Percentiles rank a stretch among this genome's conserved stretches.
These are phyloP conservation scores for Beauveria sp. DNA, from an alignment of 2,329 filamentous ascomycete species.

Conservation along the genomic window DNA sequence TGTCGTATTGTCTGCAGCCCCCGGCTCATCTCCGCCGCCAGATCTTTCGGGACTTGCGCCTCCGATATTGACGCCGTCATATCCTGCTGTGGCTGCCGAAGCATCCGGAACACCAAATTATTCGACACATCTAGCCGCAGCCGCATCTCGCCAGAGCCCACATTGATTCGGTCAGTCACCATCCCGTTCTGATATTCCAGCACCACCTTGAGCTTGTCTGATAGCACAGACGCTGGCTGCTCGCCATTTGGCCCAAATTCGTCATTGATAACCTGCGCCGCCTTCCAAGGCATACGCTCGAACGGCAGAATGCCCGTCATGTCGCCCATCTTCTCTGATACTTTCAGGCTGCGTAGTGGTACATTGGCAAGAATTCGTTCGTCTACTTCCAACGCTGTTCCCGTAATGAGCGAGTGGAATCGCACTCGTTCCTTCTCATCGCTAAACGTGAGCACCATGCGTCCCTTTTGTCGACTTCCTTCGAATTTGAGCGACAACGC, in stretches of 20 bases:
- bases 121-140: constrained; percentile 57
- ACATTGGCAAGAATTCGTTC: constrained; percentile 68
- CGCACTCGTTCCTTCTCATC: constrained; percentile 62
- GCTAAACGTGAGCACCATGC: constrained; percentile 70
- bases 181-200: constrained; percentile 69
- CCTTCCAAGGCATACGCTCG: constrained; percentile 54
- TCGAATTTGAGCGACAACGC: constrained; percentile 65
- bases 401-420: constrained; percentile 66
- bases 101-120: constrained; percentile 54
- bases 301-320: constrained; percentile 42
- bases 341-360: constrained; percentile 55
- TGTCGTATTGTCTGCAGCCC: constrained; percentile 52
- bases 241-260: constrained; percentile 54
- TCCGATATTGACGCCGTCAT: constrained; percentile 69
- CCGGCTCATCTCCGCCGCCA: constrained; percentile 55
- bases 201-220: constrained; percentile 68
- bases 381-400: constrained; percentile 57
- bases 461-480: constrained; percentile 56
- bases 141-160: constrained; percentile 66
- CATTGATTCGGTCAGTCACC: constrained; percentile 75
- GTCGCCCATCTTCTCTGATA: constrained; percentile 46
- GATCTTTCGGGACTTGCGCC: constrained; percentile 52
- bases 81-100: constrained; percentile 68
- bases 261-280: constrained; percentile 64
- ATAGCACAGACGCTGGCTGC: constrained; percentile 60